These are phyloP conservation scores for Tylopilus balloui DNA, from an alignment of 768 basidiomycete species.

Conservation along the genomic window DNA sequence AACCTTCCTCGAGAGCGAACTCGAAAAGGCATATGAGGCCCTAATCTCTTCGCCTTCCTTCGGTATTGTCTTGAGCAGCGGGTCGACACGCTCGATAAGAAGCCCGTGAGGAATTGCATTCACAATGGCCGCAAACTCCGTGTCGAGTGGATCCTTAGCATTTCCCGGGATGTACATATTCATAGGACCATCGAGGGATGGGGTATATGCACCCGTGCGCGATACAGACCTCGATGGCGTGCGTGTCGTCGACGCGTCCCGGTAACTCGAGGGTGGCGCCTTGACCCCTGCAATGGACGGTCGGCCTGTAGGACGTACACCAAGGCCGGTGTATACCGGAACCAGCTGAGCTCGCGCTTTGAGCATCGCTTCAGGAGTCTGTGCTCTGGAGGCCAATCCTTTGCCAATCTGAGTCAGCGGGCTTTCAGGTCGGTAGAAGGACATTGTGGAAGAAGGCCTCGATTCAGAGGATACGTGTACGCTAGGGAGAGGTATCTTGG, in stretches of 20 bases:
- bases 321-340: slow-evolving; percentile 45
- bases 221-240: slow-evolving; percentile 64
- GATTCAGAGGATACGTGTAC: slow-evolving; percentile 67
- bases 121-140: slow-evolving; percentile 68
- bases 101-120: slow-evolving; percentile 78
- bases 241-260: slow-evolving; percentile 51
- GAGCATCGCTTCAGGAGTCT: slow-evolving; percentile 65
- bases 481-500: slow-evolving; percentile 77
- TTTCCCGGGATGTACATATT: slow-evolving; percentile 65
- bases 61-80: slow-evolving; percentile 60
- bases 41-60: slow-evolving; percentile 75
- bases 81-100: slow-evolving; percentile 74
- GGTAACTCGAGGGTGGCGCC: slow-evolving; percentile 74
- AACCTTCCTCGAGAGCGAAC: slow-evolving; percentile 63
- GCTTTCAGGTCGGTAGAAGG: slow-evolving; percentile 56
- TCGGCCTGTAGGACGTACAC: slow-evolving; percentile 36
- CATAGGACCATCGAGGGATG: slow-evolving; percentile 47
- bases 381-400: slow-evolving; percentile 44
- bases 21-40: slow-evolving; percentile 82
- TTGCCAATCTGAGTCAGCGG: slow-evolving; percentile 37
- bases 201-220: slow-evolving; percentile 61
- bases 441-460: slow-evolving; percentile 68
- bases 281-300: slow-evolving; percentile 38
- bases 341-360: slow-evolving; percentile 59
- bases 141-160: slow-evolving; percentile 74